Conservation (phyloP, 2,329 filamentous ascomycete species). For the Lojkania enalia region DNA sequence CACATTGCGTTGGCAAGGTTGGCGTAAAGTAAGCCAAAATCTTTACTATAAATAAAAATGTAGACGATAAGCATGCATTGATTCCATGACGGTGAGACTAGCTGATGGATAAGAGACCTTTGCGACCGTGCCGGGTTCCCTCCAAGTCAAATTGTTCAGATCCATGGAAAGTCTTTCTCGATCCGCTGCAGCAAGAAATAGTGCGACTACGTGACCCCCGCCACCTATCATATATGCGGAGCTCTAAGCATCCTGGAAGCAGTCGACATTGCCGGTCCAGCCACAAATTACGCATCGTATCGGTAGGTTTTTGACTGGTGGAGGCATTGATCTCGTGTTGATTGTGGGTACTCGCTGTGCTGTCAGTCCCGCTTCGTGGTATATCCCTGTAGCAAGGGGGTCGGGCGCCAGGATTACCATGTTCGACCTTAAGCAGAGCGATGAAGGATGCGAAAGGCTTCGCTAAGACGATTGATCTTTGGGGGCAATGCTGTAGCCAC, state of each 20-base stretch:
- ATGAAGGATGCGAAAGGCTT: too few species aligned
- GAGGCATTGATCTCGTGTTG: slow-evolving; percentile 20
- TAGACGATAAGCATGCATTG: slow-evolving; percentile 20
- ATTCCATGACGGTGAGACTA: background rate
- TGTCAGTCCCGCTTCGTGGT: slow-evolving; percentile 20
- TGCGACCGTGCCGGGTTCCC: slow-evolving; percentile 11
- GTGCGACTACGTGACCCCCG: slow-evolving; percentile 14
- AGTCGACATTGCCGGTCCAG: slow-evolving; percentile 36
- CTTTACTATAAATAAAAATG: slow-evolving; percentile 26
- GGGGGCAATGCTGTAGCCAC: too few species aligned
- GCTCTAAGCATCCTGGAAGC: slow-evolving; percentile 11
- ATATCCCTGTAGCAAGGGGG: slow-evolving; percentile 17
- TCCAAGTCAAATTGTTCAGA: slow-evolving; percentile 5
- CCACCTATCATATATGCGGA: slow-evolving; percentile 15
- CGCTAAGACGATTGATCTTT: too few species aligned
- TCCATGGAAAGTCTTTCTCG: slow-evolving; percentile 18
- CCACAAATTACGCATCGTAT: slow-evolving; percentile 53
- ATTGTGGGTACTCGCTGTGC: slow-evolving; percentile 17
- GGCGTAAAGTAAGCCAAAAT: slow-evolving; percentile 13
- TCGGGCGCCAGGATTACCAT: slow-evolving; percentile 16
- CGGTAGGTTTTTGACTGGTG: slow-evolving; percentile 9
- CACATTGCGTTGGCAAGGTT: slow-evolving; percentile 22
- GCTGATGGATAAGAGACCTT: slow-evolving; percentile 12
- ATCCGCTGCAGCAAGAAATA: slow-evolving; percentile 12
- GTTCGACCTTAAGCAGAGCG: slow-evolving; percentile 20